Percentiles rank a stretch among this genome's conserved stretches.
Evolutionary conservation across 2,329 filamentous ascomycete species (phyloP).

Genomic region (Penicillium sp.): DNA sequence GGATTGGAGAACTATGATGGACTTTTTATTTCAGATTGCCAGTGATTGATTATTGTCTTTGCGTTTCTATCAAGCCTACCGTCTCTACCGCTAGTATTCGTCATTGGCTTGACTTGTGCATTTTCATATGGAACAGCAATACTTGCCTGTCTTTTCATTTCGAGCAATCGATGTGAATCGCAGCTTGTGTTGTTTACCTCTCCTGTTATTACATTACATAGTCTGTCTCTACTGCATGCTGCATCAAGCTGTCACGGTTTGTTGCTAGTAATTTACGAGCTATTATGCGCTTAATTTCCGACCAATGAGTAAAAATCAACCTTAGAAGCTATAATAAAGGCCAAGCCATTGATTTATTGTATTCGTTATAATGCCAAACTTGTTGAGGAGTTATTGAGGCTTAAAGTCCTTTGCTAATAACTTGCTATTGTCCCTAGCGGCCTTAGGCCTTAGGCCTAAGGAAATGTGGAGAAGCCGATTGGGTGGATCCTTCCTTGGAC

Average conservation of each 20-base stretch:
- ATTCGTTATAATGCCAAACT: neutral
- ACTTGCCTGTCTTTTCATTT: neutral
- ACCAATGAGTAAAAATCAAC: neutral
- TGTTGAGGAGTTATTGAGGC: too few species aligned
- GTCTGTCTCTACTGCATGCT: slow-evolving; percentile 16
- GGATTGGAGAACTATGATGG: slow-evolving; percentile 51
- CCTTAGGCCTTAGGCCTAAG: too few species aligned
- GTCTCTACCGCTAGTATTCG: neutral
- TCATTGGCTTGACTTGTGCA: neutral
- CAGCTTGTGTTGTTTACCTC: neutral
- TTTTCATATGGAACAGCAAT: neutral
- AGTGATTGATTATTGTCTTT: neutral
- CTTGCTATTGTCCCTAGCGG: neutral
- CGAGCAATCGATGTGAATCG: neutral
- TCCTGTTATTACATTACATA: slow-evolving; percentile 9
- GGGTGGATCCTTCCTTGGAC: neutral
- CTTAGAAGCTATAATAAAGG: neutral
- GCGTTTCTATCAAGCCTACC: neutral
- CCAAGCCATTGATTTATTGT: neutral
- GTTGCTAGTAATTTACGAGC: neutral
- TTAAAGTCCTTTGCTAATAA: neutral
- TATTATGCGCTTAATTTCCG: neutral
- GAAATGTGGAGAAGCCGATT: slow-evolving; percentile 1
- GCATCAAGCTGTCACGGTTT: neutral
- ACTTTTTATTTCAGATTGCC: neutral